phyloP scores from a whole-genome alignment of 495 filamentous ascomycete genomes.

The Penicillium tannophilum region DNA sequence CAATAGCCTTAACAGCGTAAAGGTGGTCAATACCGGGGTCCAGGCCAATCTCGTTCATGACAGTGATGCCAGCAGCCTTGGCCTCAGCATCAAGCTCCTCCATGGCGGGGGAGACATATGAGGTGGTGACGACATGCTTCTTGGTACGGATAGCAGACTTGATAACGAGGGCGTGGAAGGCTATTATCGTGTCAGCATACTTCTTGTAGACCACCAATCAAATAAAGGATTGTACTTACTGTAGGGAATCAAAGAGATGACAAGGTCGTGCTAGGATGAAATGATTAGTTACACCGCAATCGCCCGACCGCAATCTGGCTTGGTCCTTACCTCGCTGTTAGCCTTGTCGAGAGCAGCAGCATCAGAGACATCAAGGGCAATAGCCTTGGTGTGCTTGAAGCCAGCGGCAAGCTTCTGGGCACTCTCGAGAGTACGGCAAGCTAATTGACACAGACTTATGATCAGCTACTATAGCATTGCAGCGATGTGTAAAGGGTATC shows the following conservation, averaged over 20 bases:
- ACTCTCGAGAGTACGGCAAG: constrained; percentile 79
- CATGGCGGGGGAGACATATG: constrained; percentile 92
- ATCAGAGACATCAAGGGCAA: constrained; percentile 82
- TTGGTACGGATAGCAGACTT: constrained; percentile 91
- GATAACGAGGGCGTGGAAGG: constrained; percentile 86
- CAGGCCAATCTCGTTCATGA: constrained; percentile 97
- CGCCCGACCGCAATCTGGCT: background rate
- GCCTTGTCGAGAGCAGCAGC: constrained; percentile 73
- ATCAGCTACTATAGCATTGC: constrained; percentile 7
- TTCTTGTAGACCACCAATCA: background rate
- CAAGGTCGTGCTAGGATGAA: constrained; percentile 57
- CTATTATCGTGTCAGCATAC: background rate
- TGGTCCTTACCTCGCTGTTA: constrained; percentile 53
- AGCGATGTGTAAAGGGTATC: background rate
- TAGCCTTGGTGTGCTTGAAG: constrained; percentile 68
- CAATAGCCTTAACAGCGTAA: constrained; percentile 85
- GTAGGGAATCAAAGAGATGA: constrained; percentile 87
- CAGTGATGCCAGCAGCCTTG: constrained; percentile 93
- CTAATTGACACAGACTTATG: constrained; percentile 39
- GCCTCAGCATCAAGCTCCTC: constrained; percentile 76
- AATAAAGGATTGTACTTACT: constrained; percentile 28
- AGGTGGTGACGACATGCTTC: constrained; percentile 97
- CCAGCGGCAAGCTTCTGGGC: constrained; percentile 74
- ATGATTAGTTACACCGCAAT: background rate
- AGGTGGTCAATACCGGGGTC: constrained; percentile 39